phyloP scores from a whole-genome alignment of 208 protist species.

The Leishmania tarentolae region DNA sequence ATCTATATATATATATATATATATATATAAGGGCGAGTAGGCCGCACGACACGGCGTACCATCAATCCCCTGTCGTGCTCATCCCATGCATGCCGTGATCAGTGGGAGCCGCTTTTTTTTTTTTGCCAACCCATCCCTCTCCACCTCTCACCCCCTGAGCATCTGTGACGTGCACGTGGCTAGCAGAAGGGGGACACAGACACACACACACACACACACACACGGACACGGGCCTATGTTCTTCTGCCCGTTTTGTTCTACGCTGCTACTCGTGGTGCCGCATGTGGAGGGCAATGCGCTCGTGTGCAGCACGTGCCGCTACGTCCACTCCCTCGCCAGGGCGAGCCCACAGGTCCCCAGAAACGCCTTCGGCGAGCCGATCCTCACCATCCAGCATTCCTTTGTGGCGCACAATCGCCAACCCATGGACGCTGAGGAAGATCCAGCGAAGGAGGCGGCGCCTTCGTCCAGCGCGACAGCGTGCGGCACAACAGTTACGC shows the following conservation, averaged over 20 bases:
- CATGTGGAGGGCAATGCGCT: slow-evolving; percentile 46
- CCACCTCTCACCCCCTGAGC: neutral
- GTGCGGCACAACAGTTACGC: neutral
- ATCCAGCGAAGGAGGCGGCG: slow-evolving; percentile 9
- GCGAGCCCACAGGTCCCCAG: slow-evolving; percentile 39
- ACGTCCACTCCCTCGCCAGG: slow-evolving; percentile 47
- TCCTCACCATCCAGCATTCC: slow-evolving; percentile 67
- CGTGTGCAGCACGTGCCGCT: slow-evolving; percentile 75
- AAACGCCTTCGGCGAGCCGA: slow-evolving; percentile 43
- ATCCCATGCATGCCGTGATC: neutral
- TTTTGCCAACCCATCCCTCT: neutral
- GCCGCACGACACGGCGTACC: neutral
- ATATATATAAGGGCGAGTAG: neutral
- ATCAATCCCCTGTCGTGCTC: neutral
- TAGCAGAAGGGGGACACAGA: too few species aligned
- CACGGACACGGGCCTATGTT: slow-evolving; percentile 54
- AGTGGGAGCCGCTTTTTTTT: too few species aligned
- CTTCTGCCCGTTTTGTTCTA: slow-evolving; percentile 91
- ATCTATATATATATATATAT: too few species aligned
- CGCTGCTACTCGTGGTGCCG: slow-evolving; percentile 69
- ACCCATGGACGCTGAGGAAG: slow-evolving; percentile 36
- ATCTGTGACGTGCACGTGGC: neutral
- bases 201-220: neutral
- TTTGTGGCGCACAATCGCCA: slow-evolving; percentile 56
- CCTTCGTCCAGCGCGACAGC: neutral